Evolutionary conservation across 495 filamentous ascomycete genomes (phyloP).

Genomic region (Letharia columbiana): DNA sequence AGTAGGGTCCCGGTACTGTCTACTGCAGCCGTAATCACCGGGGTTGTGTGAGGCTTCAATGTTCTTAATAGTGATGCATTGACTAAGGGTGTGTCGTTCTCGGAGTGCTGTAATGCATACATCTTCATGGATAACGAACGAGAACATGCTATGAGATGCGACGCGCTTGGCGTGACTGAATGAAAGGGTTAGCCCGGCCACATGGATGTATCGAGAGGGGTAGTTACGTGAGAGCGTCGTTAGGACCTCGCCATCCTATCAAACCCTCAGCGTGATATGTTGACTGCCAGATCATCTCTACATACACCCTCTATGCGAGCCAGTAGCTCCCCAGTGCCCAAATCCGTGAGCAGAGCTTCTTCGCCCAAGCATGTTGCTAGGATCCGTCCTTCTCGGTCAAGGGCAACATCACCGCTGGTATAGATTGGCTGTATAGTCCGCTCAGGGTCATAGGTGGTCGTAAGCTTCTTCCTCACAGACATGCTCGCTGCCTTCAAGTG

Average conservation of each 20-base stretch:
- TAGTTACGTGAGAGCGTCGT: constrained; percentile 71
- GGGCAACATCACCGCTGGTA: constrained; percentile 78
- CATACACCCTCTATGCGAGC: constrained; percentile 82
- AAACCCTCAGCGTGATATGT: neutral
- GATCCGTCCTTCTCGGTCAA: constrained; percentile 72
- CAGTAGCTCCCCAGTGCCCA: constrained; percentile 73
- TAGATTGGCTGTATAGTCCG: constrained; percentile 86
- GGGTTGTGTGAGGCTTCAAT: constrained; percentile 81
- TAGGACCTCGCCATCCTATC: constrained; percentile 83
- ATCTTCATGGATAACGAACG: constrained; percentile 91
- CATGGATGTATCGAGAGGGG: neutral
- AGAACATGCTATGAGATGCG: constrained; percentile 83
- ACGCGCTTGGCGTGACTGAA: constrained; percentile 75
- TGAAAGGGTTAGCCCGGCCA: neutral
- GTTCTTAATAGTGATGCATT: constrained; percentile 63
- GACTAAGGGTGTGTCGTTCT: constrained; percentile 43
- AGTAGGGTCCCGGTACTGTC: constrained; percentile 83
- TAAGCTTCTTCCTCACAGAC: constrained; percentile 34
- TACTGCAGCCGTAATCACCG: constrained; percentile 72
- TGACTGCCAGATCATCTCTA: constrained; percentile 16
- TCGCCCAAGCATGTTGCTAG: constrained; percentile 82
- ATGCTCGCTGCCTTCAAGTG: constrained; percentile 21
- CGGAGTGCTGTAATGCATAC: constrained; percentile 58
- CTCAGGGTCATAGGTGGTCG: constrained; percentile 75
- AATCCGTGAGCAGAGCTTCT: constrained; percentile 78